Percentiles rank a stretch among this genome's conserved stretches.
phyloP scores from a whole-genome alignment of 768 basidiomycete species.

The Asterophora parasitica region DNA sequence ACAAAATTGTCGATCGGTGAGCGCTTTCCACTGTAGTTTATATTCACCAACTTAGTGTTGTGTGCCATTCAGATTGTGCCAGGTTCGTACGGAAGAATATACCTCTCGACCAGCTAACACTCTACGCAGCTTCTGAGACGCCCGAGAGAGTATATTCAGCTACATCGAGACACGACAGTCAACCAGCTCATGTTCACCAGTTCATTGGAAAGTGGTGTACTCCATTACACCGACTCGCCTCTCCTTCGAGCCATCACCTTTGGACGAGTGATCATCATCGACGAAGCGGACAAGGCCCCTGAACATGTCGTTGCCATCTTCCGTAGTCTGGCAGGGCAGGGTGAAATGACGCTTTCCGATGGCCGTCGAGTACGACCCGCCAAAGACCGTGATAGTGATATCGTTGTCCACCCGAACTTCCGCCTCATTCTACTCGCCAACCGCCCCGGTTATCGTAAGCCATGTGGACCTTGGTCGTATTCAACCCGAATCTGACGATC shows the following conservation, averaged over 20 bases:
- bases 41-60: not conserved
- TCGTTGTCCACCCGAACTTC: slow-evolving; percentile 61
- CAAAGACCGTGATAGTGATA: slow-evolving; percentile 46
- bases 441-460: slow-evolving; percentile 64
- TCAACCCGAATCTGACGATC: not conserved
- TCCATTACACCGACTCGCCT: slow-evolving; percentile 62
- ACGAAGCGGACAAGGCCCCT: slow-evolving; percentile 71
- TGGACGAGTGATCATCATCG: slow-evolving; percentile 64
- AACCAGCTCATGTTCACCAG: slow-evolving; percentile 70
- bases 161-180: slow-evolving; percentile 67
- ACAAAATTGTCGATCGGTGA: slow-evolving; percentile 62
- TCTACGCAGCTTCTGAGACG: slow-evolving; percentile 46
- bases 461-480: slow-evolving; percentile 10
- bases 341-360: slow-evolving; percentile 60
- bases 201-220: slow-evolving; percentile 49
- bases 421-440: slow-evolving; percentile 62
- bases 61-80: slow-evolving; percentile 39
- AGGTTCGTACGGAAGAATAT: slow-evolving; percentile 29
- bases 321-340: slow-evolving; percentile 61
- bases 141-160: slow-evolving; percentile 65
- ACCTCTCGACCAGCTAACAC: not conserved
- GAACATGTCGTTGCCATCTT: slow-evolving; percentile 72
- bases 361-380: slow-evolving; percentile 49
- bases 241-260: slow-evolving; percentile 57
- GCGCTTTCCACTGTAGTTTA: slow-evolving; percentile 10